A percentile compares a stretch with the other conserved stretches of the same genome.
Conservation (phyloP, 2,329 filamentous ascomycete species). For the Phyllosticta paracitricarpa region DNA sequence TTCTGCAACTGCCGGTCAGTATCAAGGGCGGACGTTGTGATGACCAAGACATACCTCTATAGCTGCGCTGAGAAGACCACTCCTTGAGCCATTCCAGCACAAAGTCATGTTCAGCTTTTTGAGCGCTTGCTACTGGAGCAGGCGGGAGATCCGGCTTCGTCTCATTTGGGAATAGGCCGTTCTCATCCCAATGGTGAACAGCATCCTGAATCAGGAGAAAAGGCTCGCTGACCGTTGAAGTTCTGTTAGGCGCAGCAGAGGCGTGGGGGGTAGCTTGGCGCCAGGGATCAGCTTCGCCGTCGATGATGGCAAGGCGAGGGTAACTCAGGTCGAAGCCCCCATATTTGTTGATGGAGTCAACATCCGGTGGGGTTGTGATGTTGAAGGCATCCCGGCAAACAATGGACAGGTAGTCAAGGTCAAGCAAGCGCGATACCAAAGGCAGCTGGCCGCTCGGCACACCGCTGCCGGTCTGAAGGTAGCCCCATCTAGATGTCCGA, state of each 20-base stretch:
- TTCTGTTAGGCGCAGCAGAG: slow-evolving; percentile 46
- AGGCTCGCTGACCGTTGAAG: slow-evolving; percentile 55
- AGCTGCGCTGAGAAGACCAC: slow-evolving; percentile 31
- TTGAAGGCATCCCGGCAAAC: slow-evolving; percentile 62
- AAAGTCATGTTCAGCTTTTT: slow-evolving; percentile 49
- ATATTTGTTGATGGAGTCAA: slow-evolving; percentile 62
- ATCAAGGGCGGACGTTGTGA: neutral
- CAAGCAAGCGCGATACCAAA: slow-evolving; percentile 60
- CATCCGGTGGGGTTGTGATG: slow-evolving; percentile 52
- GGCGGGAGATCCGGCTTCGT: slow-evolving; percentile 51
- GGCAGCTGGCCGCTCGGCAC: slow-evolving; percentile 55
- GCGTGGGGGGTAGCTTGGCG: slow-evolving; percentile 62
- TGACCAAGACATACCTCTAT: neutral
- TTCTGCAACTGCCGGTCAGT: slow-evolving; percentile 1
- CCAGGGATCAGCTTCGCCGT: slow-evolving; percentile 75
- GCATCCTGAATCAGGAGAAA: slow-evolving; percentile 64
- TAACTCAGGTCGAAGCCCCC: slow-evolving; percentile 66
- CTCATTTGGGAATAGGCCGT: slow-evolving; percentile 55
- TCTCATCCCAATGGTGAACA: slow-evolving; percentile 76
- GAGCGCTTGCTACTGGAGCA: slow-evolving; percentile 46
- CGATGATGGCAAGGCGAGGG: slow-evolving; percentile 65
- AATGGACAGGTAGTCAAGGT: slow-evolving; percentile 50
- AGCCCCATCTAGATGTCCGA: slow-evolving; percentile 54
- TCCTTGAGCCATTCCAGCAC: slow-evolving; percentile 59
- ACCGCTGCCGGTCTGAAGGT: slow-evolving; percentile 62